phyloP scores from a whole-genome alignment of 2,329 filamentous ascomycete species.

The Tympanopsis confertula region DNA sequence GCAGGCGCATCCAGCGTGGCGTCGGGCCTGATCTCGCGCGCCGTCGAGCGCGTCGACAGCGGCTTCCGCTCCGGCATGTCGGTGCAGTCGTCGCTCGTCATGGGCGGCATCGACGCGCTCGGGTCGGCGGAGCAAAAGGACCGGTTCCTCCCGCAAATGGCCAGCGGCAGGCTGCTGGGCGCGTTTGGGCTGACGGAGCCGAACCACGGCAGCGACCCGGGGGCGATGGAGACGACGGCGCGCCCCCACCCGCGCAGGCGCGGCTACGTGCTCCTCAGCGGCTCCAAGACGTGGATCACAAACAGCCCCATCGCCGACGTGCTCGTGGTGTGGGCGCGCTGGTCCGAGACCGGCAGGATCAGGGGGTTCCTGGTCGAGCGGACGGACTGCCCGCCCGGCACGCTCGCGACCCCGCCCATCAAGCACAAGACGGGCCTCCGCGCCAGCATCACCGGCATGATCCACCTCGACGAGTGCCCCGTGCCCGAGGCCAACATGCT shows the following conservation, averaged over 20 bases:
- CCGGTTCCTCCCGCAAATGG: conserved; percentile 67
- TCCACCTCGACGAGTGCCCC: conserved; percentile 82
- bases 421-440: conserved; percentile 92
- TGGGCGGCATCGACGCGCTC: conserved; percentile 84
- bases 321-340: conserved; percentile 82
- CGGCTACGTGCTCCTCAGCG: conserved; percentile 68
- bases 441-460: conserved; percentile 94
- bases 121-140: conserved; percentile 82
- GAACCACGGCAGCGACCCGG: conserved; percentile 84
- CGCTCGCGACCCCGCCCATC: conserved; percentile 79
- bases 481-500: conserved; percentile 91
- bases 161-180: conserved; percentile 70
- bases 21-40: conserved; percentile 78
- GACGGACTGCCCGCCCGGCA: conserved; percentile 72
- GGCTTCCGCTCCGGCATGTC: conserved; percentile 90
- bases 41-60: conserved; percentile 82
- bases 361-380: conserved; percentile 84
- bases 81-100: conserved; percentile 82
- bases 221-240: conserved; percentile 81
- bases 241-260: conserved; percentile 74
- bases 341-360: conserved; percentile 86
- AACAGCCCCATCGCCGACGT: conserved; percentile 85
- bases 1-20: conserved; percentile 80
- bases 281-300: conserved; percentile 89
- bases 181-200: conserved; percentile 87